Evolutionary conservation across 345 rosid genomes (phyloP), one percentile per base, ranked within the genome.

Genomic region (Lepidium aucheri): DNA sequence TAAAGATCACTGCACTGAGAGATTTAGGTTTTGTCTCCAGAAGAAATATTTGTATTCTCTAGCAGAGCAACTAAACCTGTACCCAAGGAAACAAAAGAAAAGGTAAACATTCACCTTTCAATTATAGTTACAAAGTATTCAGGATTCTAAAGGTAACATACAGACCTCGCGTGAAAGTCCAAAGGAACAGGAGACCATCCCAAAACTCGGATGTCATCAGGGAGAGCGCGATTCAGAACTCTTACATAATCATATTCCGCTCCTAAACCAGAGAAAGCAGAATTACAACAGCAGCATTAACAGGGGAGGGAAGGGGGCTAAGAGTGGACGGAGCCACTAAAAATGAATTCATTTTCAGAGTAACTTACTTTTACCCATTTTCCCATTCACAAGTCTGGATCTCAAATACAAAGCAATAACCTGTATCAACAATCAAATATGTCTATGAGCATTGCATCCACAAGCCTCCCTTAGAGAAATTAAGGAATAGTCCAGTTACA

Each of bases 151-250:
- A 70, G 76, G 62, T 15, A 49, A 60, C 22, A 53, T 59, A 47
- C 53, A 64, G 60, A 93, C 98, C 98, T 93, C 83, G 98, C 97
- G 74, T 82, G 86, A 79, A 93, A 93, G 80, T 76, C 96, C 67
- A 57, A 22, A 70, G 96, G 85, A 81, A 72, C 86, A 24, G 98
- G 92, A 81, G 89, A 82, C 98, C 98, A 93, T 74, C 97, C 97
- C 16, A 82, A 60, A 50, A 90, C 82, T 68, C 92, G 90, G 66
- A 90, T 88, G 77, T 93, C 97, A 44, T 81, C 81, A 50, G 97
- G 98, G 68, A 93, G 92, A 73, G 75, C 92, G 66, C 94, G 88
- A 81, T 93, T 90, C 76, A 90, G 77, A 55, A 85, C 82, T 79
- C 84, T 83, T 68, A 90, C 95, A 67, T 93, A 93, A 75, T 90